phyloP scores from a whole-genome alignment of 345 rosid genomes.

The Erodium maritimum region DNA sequence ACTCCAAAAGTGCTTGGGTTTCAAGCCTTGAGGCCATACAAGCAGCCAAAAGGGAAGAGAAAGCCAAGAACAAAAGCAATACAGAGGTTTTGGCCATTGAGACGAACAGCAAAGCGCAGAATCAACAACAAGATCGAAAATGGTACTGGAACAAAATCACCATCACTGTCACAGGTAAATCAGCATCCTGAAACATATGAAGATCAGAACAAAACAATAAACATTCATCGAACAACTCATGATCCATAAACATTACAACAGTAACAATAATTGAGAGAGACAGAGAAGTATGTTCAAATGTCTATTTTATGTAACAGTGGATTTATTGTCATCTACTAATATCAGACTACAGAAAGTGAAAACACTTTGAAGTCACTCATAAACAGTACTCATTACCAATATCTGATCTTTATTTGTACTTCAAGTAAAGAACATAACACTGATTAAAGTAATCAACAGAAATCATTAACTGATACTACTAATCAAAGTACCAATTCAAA shows the following conservation, averaged over 20 bases:
- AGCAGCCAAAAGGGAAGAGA: slow-evolving; percentile 25
- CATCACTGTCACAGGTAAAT: not conserved
- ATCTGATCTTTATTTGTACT: not conserved
- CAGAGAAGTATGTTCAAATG: slow-evolving; percentile 16
- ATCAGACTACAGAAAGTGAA: slow-evolving; percentile 1
- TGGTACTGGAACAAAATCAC: not conserved
- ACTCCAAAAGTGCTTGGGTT: slow-evolving; percentile 47
- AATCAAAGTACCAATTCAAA: not conserved
- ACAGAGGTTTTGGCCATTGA: slow-evolving; percentile 15
- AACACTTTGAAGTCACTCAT: slow-evolving; percentile 28
- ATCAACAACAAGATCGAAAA: not conserved
- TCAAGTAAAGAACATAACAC: not conserved
- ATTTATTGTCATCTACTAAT: not conserved
- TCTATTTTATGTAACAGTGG: slow-evolving; percentile 27
- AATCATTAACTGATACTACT: too few relatives aligned
- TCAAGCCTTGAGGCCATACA: slow-evolving; percentile 25
- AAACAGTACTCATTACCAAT: not conserved
- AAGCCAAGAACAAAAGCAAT: slow-evolving; percentile 12
- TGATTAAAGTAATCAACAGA: not conserved
- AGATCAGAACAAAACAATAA: not conserved
- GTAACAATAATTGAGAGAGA: slow-evolving; percentile 3
- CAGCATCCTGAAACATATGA: not conserved
- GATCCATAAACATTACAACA: slow-evolving; percentile 3
- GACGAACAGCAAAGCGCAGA: slow-evolving; percentile 1
- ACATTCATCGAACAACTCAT: slow-evolving; percentile 7